phyloP scores from a whole-genome alignment of 805 yeast genomes.

The Kregervanrija fluxuum region DNA sequence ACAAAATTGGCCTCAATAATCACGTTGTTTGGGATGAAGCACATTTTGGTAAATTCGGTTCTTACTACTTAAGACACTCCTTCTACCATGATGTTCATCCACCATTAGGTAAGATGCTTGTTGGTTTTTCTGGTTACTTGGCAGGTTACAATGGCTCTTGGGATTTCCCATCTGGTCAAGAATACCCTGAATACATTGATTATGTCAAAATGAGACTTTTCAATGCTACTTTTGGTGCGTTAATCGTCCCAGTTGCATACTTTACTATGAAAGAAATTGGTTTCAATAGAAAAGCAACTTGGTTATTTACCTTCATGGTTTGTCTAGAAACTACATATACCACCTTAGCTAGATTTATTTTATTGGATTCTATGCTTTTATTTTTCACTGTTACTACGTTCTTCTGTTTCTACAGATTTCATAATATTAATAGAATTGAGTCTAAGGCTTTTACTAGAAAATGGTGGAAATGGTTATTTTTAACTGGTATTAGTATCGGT shows the following conservation, averaged over 20 bases:
- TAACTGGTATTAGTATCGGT: conserved; percentile 83
- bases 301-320: conserved; percentile 77
- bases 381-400: conserved; percentile 85
- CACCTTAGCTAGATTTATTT: conserved; percentile 80
- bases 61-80: conserved; percentile 70
- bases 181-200: conserved; percentile 70
- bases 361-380: conserved; percentile 85
- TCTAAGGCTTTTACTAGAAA: conserved; percentile 48
- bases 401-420: conserved; percentile 64
- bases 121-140: conserved; percentile 69
- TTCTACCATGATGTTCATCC: conserved; percentile 87
- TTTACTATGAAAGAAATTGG: conserved; percentile 73
- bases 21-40: conserved; percentile 97
- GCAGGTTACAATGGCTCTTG: conserved; percentile 88
- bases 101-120: conserved; percentile 75
- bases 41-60: conserved; percentile 86
- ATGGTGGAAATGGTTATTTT: conserved; percentile 92
- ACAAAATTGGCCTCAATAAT: conserved; percentile 62
- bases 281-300: conserved; percentile 59
- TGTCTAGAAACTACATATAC: conserved; percentile 76
- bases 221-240: conserved; percentile 76
- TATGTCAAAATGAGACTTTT: conserved; percentile 82
- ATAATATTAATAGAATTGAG: conserved; percentile 45
- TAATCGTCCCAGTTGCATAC: conserved; percentile 83
- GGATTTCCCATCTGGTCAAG: conserved; percentile 77